Base-by-base conservation (phyloP, 2,329 filamentous ascomycete genomes). In the Exutisphaerella laricina region DNA sequence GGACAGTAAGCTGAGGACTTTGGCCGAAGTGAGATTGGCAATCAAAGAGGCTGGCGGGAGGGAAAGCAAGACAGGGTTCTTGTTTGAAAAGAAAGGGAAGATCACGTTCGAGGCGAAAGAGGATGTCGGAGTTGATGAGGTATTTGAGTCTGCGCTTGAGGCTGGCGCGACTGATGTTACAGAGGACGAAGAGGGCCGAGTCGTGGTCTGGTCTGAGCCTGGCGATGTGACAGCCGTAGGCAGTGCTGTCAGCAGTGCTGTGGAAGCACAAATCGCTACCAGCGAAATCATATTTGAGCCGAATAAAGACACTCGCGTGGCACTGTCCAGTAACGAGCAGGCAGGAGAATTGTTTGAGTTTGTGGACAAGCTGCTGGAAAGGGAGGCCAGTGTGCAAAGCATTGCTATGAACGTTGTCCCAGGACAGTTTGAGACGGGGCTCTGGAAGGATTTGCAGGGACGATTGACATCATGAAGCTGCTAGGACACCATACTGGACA, bases 251-350 rank as follows among this genome's bases (percentile, higher is more conserved):
- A 72, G 77, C 3, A 72, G 77, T 51, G 70, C 74, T 26, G 73
- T 85, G 14, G 77, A 73, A 1, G 66, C 94, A 48, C 77, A 83
- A 45, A 77, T 94, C 33, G 70, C 84, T 42, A 82, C 79, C 53
- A 80, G 80, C 13, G 86, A 94, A 43, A 90, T 96, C 39, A 75
- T 95, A 31, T 96, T 87, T 82, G 78, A 83, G 46, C 78, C 88
- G 0, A 92, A 90, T 47, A 79, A 83, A 57, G 88, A 95, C 49
- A 89, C 85, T 0, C 78, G 78, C 61, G 78, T 85, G 13, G 69
- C 71, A 5, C 56, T 89, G 28, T 75, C 82, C 45, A 73, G 76
- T 12, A 68, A 74, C 10, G 70, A 75, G 9, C 72, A 76, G 1
- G 72, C 74, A 0, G 68, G 74, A 37, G 68, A 71, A 13, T 69